A percentile compares a stretch with the other conserved stretches of the same genome.
phyloP scores from a whole-genome alignment of 176 grass and related monocot genomes.

The Areca catechu region DNA sequence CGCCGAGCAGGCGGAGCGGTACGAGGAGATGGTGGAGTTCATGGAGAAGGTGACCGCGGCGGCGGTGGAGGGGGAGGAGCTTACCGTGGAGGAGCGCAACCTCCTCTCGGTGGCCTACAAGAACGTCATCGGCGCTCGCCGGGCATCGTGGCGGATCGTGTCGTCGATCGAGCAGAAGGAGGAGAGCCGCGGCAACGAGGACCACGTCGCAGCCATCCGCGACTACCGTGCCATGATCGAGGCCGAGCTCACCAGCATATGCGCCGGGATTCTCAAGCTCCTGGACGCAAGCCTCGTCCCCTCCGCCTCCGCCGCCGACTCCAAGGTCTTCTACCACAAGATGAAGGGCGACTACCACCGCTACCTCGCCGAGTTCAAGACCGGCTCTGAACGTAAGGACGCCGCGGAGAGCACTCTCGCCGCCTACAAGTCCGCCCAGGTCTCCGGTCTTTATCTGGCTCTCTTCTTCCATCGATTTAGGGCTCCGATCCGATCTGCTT shows the following conservation, averaged over 20 bases:
- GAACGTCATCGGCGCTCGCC: slow-evolving; percentile 11
- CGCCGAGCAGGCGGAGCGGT: slow-evolving; percentile 14
- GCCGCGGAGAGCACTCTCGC: slow-evolving; percentile 5
- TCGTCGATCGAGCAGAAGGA: slow-evolving; percentile 12
- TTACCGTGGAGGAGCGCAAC: slow-evolving; percentile 10
- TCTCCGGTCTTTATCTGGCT: neutral
- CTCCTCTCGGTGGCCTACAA: slow-evolving; percentile 15
- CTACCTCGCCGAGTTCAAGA: slow-evolving; percentile 19
- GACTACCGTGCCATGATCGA: slow-evolving; percentile 13
- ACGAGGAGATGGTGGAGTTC: slow-evolving; percentile 21
- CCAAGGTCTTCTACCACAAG: slow-evolving; percentile 13
- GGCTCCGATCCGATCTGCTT: neutral
- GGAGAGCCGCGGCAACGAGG: slow-evolving; percentile 14
- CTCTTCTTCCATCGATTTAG: neutral
- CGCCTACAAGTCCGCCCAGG: slow-evolving; percentile 14
- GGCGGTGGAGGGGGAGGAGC: neutral
- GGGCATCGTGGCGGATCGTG: slow-evolving; percentile 5
- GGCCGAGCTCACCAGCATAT: slow-evolving; percentile 11
- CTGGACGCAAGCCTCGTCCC: neutral
- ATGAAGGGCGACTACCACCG: slow-evolving; percentile 21
- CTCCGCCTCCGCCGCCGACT: neutral
- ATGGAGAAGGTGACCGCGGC: slow-evolving; percentile 14
- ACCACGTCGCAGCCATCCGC: slow-evolving; percentile 4
- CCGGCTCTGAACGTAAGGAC: neutral
- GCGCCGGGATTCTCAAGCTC: neutral